Evolutionary conservation across 768 basidiomycete genomes (phyloP).

Genomic region (Lactarius psammicola): DNA sequence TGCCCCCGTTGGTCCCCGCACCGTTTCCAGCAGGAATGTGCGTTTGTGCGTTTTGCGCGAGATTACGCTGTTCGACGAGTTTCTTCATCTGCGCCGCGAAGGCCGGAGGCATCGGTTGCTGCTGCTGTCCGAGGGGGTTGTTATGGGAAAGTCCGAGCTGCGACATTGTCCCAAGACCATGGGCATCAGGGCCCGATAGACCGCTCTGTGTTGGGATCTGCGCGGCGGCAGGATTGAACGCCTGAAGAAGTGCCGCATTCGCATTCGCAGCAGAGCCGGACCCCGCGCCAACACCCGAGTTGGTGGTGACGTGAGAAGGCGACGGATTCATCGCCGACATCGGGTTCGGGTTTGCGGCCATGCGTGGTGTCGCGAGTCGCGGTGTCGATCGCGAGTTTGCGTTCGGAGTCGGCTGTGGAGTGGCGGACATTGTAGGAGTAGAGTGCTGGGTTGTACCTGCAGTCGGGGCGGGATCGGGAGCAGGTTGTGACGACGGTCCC

Average conservation of each 20-base stretch:
- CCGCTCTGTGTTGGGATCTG: constrained; percentile 16
- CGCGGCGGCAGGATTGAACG: constrained; percentile 9
- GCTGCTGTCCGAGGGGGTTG: constrained; percentile 9
- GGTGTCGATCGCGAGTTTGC: constrained; percentile 16
- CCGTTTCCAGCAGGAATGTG: not conserved
- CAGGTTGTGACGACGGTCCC: constrained; percentile 9
- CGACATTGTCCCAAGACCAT: not conserved
- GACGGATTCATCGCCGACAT: constrained; percentile 4
- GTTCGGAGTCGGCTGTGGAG: constrained; percentile 12
- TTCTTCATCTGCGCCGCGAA: constrained; percentile 27
- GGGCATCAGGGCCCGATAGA: constrained; percentile 2
- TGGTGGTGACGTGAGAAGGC: not conserved
- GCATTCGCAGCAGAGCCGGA: constrained; percentile 1
- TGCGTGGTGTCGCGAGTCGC: constrained; percentile 10
- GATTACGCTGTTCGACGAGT: constrained; percentile 20
- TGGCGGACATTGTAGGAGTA: constrained; percentile 9
- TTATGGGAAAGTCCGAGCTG: constrained; percentile 11
- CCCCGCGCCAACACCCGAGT: not conserved
- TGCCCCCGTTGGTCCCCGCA: constrained; percentile 1
- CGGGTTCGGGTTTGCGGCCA: constrained; percentile 10
- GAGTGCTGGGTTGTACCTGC: constrained; percentile 11
- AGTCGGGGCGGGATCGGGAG: constrained; percentile 3
- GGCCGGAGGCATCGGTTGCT: constrained; percentile 5
- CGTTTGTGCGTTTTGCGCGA: constrained; percentile 10
- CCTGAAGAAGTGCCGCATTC: constrained; percentile 12